phyloP scores from a whole-genome alignment of 1,284 basidiomycete genomes.

The Leccinum huronense region DNA sequence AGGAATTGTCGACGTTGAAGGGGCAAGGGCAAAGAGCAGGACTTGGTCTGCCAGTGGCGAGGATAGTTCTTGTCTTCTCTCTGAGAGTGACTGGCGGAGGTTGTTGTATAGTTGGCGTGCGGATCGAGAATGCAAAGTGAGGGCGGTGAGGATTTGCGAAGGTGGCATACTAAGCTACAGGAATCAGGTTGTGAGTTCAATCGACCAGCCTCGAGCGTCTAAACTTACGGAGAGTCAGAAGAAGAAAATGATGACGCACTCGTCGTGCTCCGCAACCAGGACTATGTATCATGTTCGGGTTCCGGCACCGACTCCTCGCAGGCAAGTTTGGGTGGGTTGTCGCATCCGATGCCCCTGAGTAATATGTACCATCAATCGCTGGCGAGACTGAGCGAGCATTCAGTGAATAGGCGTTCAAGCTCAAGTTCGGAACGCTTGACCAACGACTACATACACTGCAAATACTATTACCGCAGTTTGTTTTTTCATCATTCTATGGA shows the following conservation, averaged over 20 bases:
- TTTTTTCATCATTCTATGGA: too few species aligned
- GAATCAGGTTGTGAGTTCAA: slow-evolving; percentile 8
- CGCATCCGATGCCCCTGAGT: not conserved
- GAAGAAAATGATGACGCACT: not conserved
- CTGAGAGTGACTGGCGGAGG: slow-evolving; percentile 14
- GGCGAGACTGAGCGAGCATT: too few species aligned
- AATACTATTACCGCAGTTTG: too few species aligned
- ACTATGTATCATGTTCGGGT: not conserved
- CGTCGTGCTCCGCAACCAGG: not conserved
- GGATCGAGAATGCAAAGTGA: slow-evolving; percentile 21
- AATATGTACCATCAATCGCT: too few species aligned
- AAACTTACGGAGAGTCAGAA: not conserved
- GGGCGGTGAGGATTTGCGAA: slow-evolving; percentile 18
- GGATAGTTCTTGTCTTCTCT: not conserved
- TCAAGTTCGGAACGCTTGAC: too few species aligned
- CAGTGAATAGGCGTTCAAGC: too few species aligned
- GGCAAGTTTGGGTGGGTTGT: too few species aligned
- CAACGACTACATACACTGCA: too few species aligned
- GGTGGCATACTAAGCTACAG: slow-evolving; percentile 4
- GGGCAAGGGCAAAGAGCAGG: slow-evolving; percentile 52
- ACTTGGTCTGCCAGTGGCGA: slow-evolving; percentile 13
- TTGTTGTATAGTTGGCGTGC: slow-evolving; percentile 20
- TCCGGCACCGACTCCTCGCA: too few species aligned
- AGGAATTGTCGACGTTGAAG: slow-evolving; percentile 35
- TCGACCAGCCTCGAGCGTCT: not conserved